A percentile compares a stretch with the other conserved stretches of the same genome.
These are phyloP conservation scores for Catenaria anguillulae DNA, from an alignment of 371 early-diverging fungal species.

Conservation along the genomic window DNA sequence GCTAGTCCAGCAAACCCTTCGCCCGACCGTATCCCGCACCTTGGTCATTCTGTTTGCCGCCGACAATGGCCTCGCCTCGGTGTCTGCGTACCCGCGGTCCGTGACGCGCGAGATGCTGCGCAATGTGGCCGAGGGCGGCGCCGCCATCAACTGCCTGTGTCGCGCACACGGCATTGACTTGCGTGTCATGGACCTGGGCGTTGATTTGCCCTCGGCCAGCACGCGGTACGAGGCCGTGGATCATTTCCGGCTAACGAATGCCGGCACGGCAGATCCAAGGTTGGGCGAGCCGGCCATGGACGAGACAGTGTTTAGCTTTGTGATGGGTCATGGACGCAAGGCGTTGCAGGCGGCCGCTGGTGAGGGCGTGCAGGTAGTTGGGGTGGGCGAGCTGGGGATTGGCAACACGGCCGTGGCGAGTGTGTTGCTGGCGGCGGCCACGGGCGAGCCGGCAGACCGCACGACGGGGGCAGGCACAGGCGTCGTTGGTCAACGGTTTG, in stretches of 20 bases:
- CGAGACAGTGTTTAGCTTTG: constrained; percentile 5
- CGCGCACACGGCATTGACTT: background rate
- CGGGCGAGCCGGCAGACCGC: constrained; percentile 7
- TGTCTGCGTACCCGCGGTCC: constrained; percentile 13
- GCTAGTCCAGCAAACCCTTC: constrained; percentile 9
- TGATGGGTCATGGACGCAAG: constrained; percentile 9
- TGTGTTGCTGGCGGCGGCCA: constrained; percentile 11
- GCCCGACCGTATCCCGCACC: constrained; percentile 1
- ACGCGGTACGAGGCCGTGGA: constrained; percentile 3
- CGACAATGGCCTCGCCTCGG: constrained; percentile 15
- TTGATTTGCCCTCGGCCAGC: constrained; percentile 10
- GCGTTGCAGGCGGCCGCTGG: background rate
- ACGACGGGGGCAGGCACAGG: constrained; percentile 17
- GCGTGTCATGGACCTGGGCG: constrained; percentile 14
- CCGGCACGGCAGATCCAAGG: constrained; percentile 7
- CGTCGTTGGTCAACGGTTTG: constrained; percentile 10
- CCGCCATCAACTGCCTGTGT: constrained; percentile 13
- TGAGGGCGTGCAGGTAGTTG: constrained; percentile 9
- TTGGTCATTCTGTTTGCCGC: constrained; percentile 15
- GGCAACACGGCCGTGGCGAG: constrained; percentile 16
- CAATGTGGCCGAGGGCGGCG: constrained; percentile 14
- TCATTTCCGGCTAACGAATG: background rate
- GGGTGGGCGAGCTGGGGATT: constrained; percentile 17
- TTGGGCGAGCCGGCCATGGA: constrained; percentile 10
- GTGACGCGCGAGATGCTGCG: constrained; percentile 18